Percentiles rank a stretch among this genome's conserved stretches.
Conservation (phyloP, 73 alveolate genomes). For the Paramecium caudatum region DNA sequence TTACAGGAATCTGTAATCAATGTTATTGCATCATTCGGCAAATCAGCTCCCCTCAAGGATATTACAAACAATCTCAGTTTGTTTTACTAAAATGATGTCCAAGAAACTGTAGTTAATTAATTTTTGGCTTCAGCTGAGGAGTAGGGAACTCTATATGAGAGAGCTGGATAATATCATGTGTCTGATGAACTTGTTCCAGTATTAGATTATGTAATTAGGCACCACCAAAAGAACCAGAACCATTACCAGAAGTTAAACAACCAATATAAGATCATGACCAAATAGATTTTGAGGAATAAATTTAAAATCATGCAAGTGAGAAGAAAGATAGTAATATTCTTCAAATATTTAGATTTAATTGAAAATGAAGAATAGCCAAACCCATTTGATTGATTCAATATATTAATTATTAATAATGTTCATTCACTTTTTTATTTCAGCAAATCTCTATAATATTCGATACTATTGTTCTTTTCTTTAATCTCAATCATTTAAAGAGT, state of each 20-base stretch:
- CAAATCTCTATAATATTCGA: not conserved
- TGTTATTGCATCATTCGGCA: constrained; percentile 10
- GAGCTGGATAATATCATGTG: constrained; percentile 16
- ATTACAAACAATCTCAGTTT: constrained; percentile 12
- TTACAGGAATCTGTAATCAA: not conserved
- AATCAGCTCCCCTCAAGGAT: constrained; percentile 34
- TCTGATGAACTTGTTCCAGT: constrained; percentile 15
- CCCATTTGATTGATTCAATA: not conserved
- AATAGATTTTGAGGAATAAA: constrained; percentile 29
- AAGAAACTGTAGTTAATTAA: not conserved
- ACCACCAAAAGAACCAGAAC: not conserved
- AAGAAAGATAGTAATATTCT: not conserved
- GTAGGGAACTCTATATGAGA: constrained; percentile 27
- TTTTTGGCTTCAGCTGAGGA: constrained; percentile 51
- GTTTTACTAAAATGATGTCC: not conserved
- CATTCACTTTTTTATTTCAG: not conserved
- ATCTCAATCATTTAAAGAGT: not conserved
- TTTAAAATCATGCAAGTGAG: not conserved
- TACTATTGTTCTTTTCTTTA: not conserved
- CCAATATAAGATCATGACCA: not conserved
- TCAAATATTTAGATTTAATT: not conserved
- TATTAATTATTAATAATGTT: constrained; percentile 21
- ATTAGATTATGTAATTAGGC: not conserved
- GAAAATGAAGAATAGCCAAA: not conserved
- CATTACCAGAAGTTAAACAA: not conserved